These are phyloP conservation scores for Phytomonas serpens DNA, from an alignment of 208 protist species.

Conservation along the genomic window DNA sequence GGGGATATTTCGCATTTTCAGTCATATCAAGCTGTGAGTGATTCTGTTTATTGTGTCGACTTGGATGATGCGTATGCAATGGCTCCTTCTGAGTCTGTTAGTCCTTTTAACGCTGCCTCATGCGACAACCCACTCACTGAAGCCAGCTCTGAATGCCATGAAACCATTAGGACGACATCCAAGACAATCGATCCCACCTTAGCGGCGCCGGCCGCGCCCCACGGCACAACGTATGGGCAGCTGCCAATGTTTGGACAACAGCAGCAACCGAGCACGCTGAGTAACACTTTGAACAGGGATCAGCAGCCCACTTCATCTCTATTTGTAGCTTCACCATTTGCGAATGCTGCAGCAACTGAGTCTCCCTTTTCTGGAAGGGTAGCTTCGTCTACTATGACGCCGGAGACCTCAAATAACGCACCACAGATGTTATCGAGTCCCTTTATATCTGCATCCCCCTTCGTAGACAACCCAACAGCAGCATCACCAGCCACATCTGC, in stretches of 20 bases:
- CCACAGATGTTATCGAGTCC: constrained; percentile 7
- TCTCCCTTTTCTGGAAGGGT: constrained; percentile 28
- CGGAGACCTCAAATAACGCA: constrained; percentile 32
- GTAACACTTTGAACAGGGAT: not conserved
- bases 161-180: not conserved
- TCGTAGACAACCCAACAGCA: not conserved
- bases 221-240: constrained; percentile 68
- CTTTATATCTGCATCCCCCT: not conserved
- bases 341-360: constrained; percentile 10
- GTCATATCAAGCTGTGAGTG: not conserved
- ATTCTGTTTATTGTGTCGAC: constrained; percentile 17
- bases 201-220: constrained; percentile 12
- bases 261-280: constrained; percentile 1
- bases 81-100: constrained; percentile 28
- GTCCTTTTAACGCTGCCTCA: constrained; percentile 33
- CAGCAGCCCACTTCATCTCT: constrained; percentile 11
- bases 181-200: not conserved
- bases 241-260: constrained; percentile 71
- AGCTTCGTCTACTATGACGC: constrained; percentile 29
- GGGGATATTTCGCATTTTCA: constrained; percentile 25
- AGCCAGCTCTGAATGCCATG: not conserved
- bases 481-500: constrained; percentile 11
- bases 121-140: constrained; percentile 37
- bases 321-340: constrained; percentile 56
- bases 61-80: constrained; percentile 40